Evolutionary conservation across 495 filamentous ascomycete genomes (phyloP), one percentile per base, ranked within the genome.

Genomic region (Monascus purpureus): DNA sequence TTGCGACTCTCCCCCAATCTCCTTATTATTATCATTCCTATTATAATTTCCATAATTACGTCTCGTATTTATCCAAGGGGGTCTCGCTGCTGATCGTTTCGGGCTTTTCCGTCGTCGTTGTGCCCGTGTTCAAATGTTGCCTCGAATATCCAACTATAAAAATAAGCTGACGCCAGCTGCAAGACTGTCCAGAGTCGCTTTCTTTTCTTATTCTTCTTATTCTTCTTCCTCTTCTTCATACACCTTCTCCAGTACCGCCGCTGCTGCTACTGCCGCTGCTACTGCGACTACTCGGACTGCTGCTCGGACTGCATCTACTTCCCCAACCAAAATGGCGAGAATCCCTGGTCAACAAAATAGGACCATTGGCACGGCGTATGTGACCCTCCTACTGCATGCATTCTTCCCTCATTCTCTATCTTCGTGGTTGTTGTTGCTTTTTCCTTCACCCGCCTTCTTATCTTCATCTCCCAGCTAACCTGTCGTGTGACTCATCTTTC

Each of bases 171-270:
- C n/a, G n/a, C n/a, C n/a, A n/a, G n/a, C n/a, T n/a, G n/a, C n/a
- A n/a, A n/a, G n/a, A n/a, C n/a, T 22, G 20, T 9, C 20, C 20
- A 5, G 9, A 22, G 20, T 28, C 25, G 4, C 25, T 15, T 28
- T n/a, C n/a, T n/a, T n/a, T n/a, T n/a, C n/a, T n/a, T n/a, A n/a
- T 7, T 25, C 22, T 8, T 14, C 13, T 8, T 13, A 18, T 28
- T 29, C 29, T 17, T 37, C 33, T 36, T 20, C 32, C 18, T 33
- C 20, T 22, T 6, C 1, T 18, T 29, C 8, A 15, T 39, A 12
- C 29, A 33, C 16, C 13, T 40, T 12, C 25, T 23, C n/a, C 22
- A 8, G 28, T 20, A 13, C 8, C 15, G 25, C 17, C 18, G 16
- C 20, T 6, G 27, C 27, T n/a, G 20, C 20, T 4, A 22, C 20